A percentile compares a stretch with the other conserved stretches of the same genome.
Evolutionary conservation across 2,329 filamentous ascomycete species (phyloP).

Genomic region (Atkinsonella texensis): DNA sequence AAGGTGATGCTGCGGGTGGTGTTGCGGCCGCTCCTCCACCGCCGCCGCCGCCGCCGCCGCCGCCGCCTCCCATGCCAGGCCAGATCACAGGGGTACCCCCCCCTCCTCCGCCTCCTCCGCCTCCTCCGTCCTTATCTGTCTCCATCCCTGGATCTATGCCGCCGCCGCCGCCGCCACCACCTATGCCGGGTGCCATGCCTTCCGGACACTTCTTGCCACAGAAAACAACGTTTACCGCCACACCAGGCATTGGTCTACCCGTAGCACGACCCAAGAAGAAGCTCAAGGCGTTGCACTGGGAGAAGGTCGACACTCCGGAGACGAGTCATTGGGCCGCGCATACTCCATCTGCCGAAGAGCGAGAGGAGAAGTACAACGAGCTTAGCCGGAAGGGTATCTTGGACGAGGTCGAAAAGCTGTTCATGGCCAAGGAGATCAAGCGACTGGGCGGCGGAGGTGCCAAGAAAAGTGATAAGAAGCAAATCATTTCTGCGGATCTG

Average conservation of each 20-base stretch:
- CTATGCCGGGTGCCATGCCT: slow-evolving; percentile 50
- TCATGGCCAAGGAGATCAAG: slow-evolving; percentile 95
- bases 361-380: slow-evolving; percentile 92
- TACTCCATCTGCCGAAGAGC: slow-evolving; percentile 71
- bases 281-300: slow-evolving; percentile 98
- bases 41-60: slow-evolving; percentile 19
- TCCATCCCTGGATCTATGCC: slow-evolving; percentile 28
- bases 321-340: slow-evolving; percentile 89
- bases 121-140: slow-evolving; percentile 28
- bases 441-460: slow-evolving; percentile 57
- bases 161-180: slow-evolving; percentile 49
- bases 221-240: slow-evolving; percentile 40
- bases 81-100: not conserved
- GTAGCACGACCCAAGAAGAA: slow-evolving; percentile 95
- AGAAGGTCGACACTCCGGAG: slow-evolving; percentile 88
- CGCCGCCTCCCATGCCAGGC: slow-evolving; percentile 38
- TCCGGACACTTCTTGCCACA: slow-evolving; percentile 68
- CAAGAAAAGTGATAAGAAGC: slow-evolving; percentile 92
- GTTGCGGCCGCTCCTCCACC: slow-evolving; percentile 13
- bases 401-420: slow-evolving; percentile 94
- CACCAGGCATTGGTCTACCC: slow-evolving; percentile 54
- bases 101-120: slow-evolving; percentile 8
- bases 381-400: slow-evolving; percentile 89
- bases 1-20: slow-evolving; percentile 32
- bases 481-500: slow-evolving; percentile 84